Percentiles rank a stretch among this genome's conserved stretches.
Conservation (phyloP, 1,139 yeast species). For the Blastobotrys aristatus region DNA sequence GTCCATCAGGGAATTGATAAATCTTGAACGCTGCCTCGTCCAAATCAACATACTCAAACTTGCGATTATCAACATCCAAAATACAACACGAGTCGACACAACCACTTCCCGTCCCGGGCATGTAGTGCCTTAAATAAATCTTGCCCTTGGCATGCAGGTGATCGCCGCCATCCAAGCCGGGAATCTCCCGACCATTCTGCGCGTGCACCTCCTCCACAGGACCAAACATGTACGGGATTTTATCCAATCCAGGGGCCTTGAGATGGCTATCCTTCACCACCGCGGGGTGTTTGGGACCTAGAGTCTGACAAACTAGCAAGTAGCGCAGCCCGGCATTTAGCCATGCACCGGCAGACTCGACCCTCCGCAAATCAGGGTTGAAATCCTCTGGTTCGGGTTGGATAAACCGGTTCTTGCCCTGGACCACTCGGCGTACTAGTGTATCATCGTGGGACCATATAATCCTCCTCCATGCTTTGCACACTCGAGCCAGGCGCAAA, state of each 20-base stretch:
- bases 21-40: neutral
- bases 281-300: neutral
- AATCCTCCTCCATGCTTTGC: slow-evolving; percentile 2
- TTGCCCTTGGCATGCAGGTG: neutral
- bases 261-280: neutral
- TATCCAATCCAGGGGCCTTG: slow-evolving; percentile 1
- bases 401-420: neutral
- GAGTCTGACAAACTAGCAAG: neutral
- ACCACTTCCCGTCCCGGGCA: neutral
- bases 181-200: slow-evolving; percentile 5
- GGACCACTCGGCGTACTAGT: neutral
- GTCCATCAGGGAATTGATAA: neutral
- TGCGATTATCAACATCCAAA: slow-evolving; percentile 5
- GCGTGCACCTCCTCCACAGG: slow-evolving; percentile 4
- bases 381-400: neutral
- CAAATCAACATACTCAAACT: slow-evolving; percentile 6
- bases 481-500: neutral
- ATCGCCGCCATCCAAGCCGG: slow-evolving; percentile 3
- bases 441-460: neutral
- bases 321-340: neutral
- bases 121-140: slow-evolving; percentile 4
- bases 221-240: slow-evolving; percentile 5
- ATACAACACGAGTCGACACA: slow-evolving; percentile 1
- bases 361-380: neutral
- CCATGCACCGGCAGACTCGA: neutral